Percentiles rank a stretch among this genome's conserved stretches.
phyloP scores from a whole-genome alignment of 2,329 filamentous ascomycete species.

The Arthrocladium fulminans region DNA sequence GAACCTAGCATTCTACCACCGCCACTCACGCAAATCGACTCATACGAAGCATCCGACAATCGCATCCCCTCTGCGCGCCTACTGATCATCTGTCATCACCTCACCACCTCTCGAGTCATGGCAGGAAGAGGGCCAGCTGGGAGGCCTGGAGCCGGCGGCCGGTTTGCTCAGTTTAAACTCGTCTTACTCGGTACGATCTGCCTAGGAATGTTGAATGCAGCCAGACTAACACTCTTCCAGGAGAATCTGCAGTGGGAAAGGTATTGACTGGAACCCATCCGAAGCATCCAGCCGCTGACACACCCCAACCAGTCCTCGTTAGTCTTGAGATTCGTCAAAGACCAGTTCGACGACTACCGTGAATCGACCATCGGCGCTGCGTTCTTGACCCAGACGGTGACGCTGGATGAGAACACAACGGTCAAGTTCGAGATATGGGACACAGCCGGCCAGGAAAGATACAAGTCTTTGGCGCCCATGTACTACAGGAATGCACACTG shows the following conservation, averaged over 20 bases:
- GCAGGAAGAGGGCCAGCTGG: constrained; percentile 70
- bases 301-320: constrained; percentile 68
- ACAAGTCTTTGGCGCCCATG: constrained; percentile 98
- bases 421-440: constrained; percentile 99
- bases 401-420: constrained; percentile 93
- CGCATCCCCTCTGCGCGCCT: background rate
- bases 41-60: constrained; percentile 5
- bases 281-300: constrained; percentile 11
- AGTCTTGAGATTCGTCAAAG: constrained; percentile 96
- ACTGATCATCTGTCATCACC: background rate
- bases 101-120: constrained; percentile 48
- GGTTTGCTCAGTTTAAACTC: constrained; percentile 98
- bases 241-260: constrained; percentile 98
- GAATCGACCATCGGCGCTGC: constrained; percentile 98
- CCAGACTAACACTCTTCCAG: constrained; percentile 46
- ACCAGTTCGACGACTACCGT: constrained; percentile 98
- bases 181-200: constrained; percentile 74
- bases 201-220: constrained; percentile 1
- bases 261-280: constrained; percentile 36
- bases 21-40: background rate
- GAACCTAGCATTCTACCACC: background rate
- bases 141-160: constrained; percentile 51
- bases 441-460: constrained; percentile 94
- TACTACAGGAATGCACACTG: constrained; percentile 99
- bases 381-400: constrained; percentile 97